Base-by-base conservation (phyloP, 2,329 filamentous ascomycete species). In the Albophoma yamanashiensis region DNA sequence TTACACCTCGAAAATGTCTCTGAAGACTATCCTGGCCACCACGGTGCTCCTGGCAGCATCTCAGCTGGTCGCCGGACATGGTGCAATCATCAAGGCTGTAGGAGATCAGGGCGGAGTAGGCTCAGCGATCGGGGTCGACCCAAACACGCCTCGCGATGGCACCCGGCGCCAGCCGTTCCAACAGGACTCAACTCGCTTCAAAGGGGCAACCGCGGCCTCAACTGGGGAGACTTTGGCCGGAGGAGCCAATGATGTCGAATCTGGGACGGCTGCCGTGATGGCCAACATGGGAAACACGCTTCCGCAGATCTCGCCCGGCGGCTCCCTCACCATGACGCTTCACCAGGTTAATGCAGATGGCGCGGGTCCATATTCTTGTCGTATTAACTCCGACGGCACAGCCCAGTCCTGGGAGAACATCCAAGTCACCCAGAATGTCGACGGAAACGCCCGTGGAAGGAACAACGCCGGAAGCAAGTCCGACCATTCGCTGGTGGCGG, bases 271-370 rank as follows among this genome's bases (percentile, higher is more conserved):
- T 50, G 74, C 78, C 50, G 83, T 87, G 71, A 78, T 88, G 75
- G 75, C 76, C 61, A 76, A 79, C 69, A 86, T 79, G 7, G 84
- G 84, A 60, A 73, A 72, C 61, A 66, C 73, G 60, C 79, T 88
- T 31, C 84, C 86, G 14, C 84, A 88, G 73, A 74, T 88, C 65
- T 77, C 75, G 8, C 66, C 75, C 0, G 85, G 85, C 56, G 86
- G 85, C 60, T 66, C 77, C 59, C 66, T 88, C 62, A 74, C 61
- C 1, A 87, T 88, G 78, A 87, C 83, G 1, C 75, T 88, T 12
- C 85, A 87, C 73, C 85, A 88, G 70, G 84, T 88, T 70, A 88
- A 88, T 72, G 77, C 77, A 43, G 86, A 89, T 64, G 86, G 86
- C 61, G 85, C 82, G 61, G 86, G 86, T 14, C 84, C n/a, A n/a